phyloP scores from a whole-genome alignment of 2,329 filamentous ascomycete species.

The Truncatella angustata region DNA sequence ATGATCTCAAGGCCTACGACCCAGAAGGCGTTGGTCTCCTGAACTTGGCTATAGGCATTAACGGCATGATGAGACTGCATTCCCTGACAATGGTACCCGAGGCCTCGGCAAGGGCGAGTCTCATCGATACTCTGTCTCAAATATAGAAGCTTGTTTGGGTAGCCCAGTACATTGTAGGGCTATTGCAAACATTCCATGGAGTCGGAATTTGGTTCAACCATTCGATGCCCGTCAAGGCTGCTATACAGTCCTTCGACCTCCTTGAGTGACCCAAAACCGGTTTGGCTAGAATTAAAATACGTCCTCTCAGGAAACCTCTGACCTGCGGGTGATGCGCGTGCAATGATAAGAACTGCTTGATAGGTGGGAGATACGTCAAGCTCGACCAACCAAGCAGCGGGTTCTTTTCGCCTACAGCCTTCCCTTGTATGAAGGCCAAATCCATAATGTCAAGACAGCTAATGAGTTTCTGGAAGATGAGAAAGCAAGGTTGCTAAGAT shows the following conservation, averaged over 20 bases:
- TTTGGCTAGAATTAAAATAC: slow-evolving; percentile 6
- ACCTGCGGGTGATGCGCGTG: slow-evolving; percentile 6
- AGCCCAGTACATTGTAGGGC: neutral
- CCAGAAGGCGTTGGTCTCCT: slow-evolving; percentile 13
- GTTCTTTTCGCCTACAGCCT: slow-evolving; percentile 4
- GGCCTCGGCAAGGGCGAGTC: slow-evolving; percentile 1
- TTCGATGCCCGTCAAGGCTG: slow-evolving; percentile 11
- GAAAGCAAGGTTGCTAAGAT: neutral
- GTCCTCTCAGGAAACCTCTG: neutral
- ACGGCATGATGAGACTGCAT: neutral
- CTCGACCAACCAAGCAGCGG: neutral
- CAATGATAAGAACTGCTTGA: neutral
- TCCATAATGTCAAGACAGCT: slow-evolving; percentile 5
- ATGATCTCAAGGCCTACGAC: slow-evolving; percentile 15
- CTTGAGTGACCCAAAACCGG: slow-evolving; percentile 10
- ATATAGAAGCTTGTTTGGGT: slow-evolving; percentile 14
- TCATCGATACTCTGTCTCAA: slow-evolving; percentile 10
- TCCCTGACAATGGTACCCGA: neutral
- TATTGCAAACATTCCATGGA: neutral
- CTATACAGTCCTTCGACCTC: slow-evolving; percentile 10
- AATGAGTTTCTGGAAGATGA: slow-evolving; percentile 8
- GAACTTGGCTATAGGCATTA: slow-evolving; percentile 6
- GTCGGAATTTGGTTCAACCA: neutral
- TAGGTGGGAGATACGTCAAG: neutral
- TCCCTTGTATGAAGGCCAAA: neutral